These are phyloP conservation scores for Arbutus unedo DNA, from an alignment of 148 eudicot species.

Conservation along the genomic window DNA sequence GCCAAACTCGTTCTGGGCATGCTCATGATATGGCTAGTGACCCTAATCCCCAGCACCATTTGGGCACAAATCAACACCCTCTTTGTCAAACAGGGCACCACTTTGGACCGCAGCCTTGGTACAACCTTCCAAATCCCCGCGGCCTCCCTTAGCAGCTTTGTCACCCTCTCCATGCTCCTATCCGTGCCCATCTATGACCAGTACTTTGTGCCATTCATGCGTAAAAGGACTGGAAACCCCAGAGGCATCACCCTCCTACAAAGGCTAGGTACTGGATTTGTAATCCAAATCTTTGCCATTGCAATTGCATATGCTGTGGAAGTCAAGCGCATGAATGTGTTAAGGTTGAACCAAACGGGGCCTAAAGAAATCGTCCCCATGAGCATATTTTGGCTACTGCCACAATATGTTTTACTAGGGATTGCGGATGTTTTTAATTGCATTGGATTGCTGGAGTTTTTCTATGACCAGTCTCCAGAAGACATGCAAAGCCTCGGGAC, in stretches of 20 bases:
- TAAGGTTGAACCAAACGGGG: slow-evolving; percentile 30
- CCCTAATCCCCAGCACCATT: slow-evolving; percentile 78
- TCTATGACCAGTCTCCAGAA: slow-evolving; percentile 87
- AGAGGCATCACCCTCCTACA: slow-evolving; percentile 77
- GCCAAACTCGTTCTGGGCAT: slow-evolving; percentile 76
- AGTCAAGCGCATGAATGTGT: slow-evolving; percentile 52
- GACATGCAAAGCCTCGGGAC: slow-evolving; percentile 94
- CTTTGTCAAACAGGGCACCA: slow-evolving; percentile 88
- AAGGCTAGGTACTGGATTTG: slow-evolving; percentile 66
- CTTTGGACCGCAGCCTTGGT: slow-evolving; percentile 57
- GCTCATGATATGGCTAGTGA: slow-evolving; percentile 65
- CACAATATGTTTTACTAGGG: slow-evolving; percentile 78
- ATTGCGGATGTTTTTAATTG: slow-evolving; percentile 82
- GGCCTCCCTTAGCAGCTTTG: slow-evolving; percentile 77
- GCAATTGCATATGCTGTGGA: slow-evolving; percentile 58
- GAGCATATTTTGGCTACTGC: slow-evolving; percentile 67
- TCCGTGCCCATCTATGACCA: slow-evolving; percentile 72
- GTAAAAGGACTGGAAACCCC: slow-evolving; percentile 55
- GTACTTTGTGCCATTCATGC: slow-evolving; percentile 70
- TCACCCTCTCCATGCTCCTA: slow-evolving; percentile 70
- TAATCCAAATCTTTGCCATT: slow-evolving; percentile 69
- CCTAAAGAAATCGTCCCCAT: slow-evolving; percentile 50
- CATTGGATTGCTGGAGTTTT: slow-evolving; percentile 77
- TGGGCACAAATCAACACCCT: slow-evolving; percentile 93
- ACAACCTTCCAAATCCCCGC: slow-evolving; percentile 61